Base-by-base conservation (phyloP, 1,284 basidiomycete genomes). In the Sanghuangporus sanghuang region DNA sequence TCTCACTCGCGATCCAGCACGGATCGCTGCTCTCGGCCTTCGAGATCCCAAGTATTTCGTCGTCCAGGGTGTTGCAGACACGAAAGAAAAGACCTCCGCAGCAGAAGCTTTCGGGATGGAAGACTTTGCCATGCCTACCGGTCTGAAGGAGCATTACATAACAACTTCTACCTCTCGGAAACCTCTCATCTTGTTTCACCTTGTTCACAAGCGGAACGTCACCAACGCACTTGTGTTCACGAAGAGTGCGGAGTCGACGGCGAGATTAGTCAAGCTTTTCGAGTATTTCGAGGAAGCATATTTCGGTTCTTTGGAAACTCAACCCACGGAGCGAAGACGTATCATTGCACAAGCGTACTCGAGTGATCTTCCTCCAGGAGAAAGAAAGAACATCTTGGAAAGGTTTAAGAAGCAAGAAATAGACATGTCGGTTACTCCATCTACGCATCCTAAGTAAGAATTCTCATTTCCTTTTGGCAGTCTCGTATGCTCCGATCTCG, bases 401-500 rank as follows among this genome's bases (percentile, higher is more conserved):
- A 85, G 86, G 53, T 98, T 99, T 76, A 91, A 85, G 68, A 79
- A 84, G 18, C 88, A 92, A 65, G 83, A 93, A 65, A 85, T 98
- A 32, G 86, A 96, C 65, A 83, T 98, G 93, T 93, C 69, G 70
- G 87, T 77, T 27, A n/a, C 12, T 27, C 35, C n/a, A 44, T 53
- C 18, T 21, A 59, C 39, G 59, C 57, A 40, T 48, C 57, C 46
- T 59, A 59, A 12, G 18, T 3, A 57, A 14, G 14, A 32, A 38
- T 36, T 1, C 32, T 21, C 59, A 46, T 44, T 16, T 36, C 48
- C 8, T 23, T 64, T n/a, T 21, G 18, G 11, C 59, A 96, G 95
- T 66, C 79, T 99, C 18, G 84, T 99, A 8, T 97, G 94, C 72
- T 98, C 96, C 1, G 96, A 99, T 77, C 80, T 99, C 18, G 93